phyloP scores from a whole-genome alignment of 2,329 filamentous ascomycete species.

The Venturia nashicola region DNA sequence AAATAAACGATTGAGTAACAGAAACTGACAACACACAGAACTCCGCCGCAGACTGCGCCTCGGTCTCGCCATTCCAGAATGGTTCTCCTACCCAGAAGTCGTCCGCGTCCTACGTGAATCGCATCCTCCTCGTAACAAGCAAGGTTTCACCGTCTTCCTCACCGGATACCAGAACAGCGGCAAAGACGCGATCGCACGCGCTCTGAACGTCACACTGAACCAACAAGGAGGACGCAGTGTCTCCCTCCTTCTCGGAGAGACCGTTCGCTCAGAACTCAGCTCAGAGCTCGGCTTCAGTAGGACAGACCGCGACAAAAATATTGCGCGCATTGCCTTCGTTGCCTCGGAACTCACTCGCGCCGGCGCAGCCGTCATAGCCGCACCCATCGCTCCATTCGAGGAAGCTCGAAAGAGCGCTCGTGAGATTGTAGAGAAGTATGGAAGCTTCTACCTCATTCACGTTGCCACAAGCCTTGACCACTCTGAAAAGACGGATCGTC shows the following conservation, averaged over 20 bases:
- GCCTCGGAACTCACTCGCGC: constrained; percentile 87
- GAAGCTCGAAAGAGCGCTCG: constrained; percentile 62
- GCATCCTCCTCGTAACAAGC: constrained; percentile 77
- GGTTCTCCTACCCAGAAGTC: constrained; percentile 99
- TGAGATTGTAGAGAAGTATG: constrained; percentile 76
- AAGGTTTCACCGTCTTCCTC: constrained; percentile 97
- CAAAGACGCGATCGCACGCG: constrained; percentile 93
- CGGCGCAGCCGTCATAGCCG: constrained; percentile 88
- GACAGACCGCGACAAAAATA: constrained; percentile 88
- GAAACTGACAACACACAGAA: constrained; percentile 49
- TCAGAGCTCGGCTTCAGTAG: constrained; percentile 91
- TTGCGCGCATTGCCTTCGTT: constrained; percentile 91
- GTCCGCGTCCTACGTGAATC: constrained; percentile 93
- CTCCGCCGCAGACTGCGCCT: constrained; percentile 83
- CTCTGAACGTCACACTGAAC: constrained; percentile 92
- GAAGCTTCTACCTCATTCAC: constrained; percentile 90
- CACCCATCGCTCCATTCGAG: constrained; percentile 91
- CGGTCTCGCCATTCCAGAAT: constrained; percentile 90
- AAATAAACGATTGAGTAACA: not conserved
- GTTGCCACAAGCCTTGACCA: constrained; percentile 87
- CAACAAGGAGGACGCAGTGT: constrained; percentile 94
- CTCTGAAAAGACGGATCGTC: constrained; percentile 89
- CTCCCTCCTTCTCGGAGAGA: constrained; percentile 89
- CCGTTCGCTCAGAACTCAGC: constrained; percentile 83
- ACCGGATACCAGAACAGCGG: constrained; percentile 94